Base-by-base conservation (phyloP, 441 rosid genomes). In the Metrosideros polymorpha region DNA sequence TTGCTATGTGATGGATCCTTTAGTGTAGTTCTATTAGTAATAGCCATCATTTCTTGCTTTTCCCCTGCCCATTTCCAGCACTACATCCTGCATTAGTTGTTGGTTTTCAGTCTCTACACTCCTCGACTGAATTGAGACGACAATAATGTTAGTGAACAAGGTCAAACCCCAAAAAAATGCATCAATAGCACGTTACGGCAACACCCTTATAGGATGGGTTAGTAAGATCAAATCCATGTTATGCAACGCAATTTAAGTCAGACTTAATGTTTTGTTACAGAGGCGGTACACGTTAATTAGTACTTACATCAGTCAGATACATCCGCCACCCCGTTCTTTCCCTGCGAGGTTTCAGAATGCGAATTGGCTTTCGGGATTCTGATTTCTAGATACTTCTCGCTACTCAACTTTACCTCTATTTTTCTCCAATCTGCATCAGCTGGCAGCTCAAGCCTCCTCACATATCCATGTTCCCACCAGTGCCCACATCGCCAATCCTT, bases 391-490 rank as follows among this genome's bases (percentile, higher is more conserved):
- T 92, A 50, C 15, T 85, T 51, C 22, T 93, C 94, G 84, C 85
- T 92, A 6, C 87, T 92, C 85, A 95, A 30, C 82, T 82, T 86
- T 54, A 92, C 94, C 83, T 95, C 95, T 2, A 89, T 84, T 86
- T 90, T 91, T 83, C 84, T 92, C 92, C 91, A 87, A 32, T 96
- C 97, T 51, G 93, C 96, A 88, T 97, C 98, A 83, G 91, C 92
- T 2, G 97, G 98, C 50, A 97, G 92, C 94, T 96, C 99, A 76
- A 97, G 93, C 91, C 96, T 94, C 88, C 98, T 92, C 17, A 94
- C 98, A 53, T 83, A 95, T 39, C 99, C 99, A 85, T 89, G 84
- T 84, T 96, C 98, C 99, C 99, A 97, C 99, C 99, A 97, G 27
- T 90, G 90, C 47, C 94, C 94, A 86, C 91, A 93, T 90, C 96